These are phyloP conservation scores for Zizania latifolia DNA, from an alignment of 176 grass and related monocot genomes.

Conservation along the genomic window DNA sequence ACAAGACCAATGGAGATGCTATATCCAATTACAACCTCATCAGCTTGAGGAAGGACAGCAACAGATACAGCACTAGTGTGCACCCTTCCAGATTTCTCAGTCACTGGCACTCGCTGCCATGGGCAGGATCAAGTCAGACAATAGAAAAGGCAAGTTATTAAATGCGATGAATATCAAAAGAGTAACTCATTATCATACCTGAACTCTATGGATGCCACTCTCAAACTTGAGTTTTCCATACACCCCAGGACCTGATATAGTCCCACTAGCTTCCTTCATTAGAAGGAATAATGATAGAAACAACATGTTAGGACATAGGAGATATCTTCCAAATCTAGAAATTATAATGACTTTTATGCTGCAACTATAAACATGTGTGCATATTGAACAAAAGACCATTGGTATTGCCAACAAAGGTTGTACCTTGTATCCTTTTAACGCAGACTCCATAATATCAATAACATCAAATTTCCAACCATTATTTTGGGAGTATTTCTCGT, in stretches of 20 bases:
- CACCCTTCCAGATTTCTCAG: slow-evolving; percentile 84
- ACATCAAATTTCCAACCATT: slow-evolving; percentile 94
- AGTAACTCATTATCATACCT: slow-evolving; percentile 40
- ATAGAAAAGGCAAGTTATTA: background rate
- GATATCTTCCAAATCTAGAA: background rate
- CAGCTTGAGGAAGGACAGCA: slow-evolving; percentile 91
- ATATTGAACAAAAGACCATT: background rate
- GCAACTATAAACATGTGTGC: background rate
- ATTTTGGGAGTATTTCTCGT: slow-evolving; percentile 75
- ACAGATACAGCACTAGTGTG: slow-evolving; percentile 96
- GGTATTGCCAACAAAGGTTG: background rate
- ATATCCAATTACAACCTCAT: slow-evolving; percentile 59
- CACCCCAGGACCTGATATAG: slow-evolving; percentile 74
- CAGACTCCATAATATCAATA: slow-evolving; percentile 78
- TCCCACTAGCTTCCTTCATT: slow-evolving; percentile 87
- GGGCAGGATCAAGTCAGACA: background rate
- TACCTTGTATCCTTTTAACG: slow-evolving; percentile 94
- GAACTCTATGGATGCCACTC: slow-evolving; percentile 93
- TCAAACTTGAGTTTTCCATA: slow-evolving; percentile 92
- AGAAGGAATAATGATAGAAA: slow-evolving; percentile 17
- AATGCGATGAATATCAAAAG: background rate
- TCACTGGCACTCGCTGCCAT: slow-evolving; percentile 81
- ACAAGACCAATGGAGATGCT: background rate
- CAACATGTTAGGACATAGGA: background rate
- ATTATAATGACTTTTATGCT: background rate